These are phyloP conservation scores for Thalassiosira exigua DNA, from an alignment of 352 stramenopile genomes.

Conservation along the genomic window DNA sequence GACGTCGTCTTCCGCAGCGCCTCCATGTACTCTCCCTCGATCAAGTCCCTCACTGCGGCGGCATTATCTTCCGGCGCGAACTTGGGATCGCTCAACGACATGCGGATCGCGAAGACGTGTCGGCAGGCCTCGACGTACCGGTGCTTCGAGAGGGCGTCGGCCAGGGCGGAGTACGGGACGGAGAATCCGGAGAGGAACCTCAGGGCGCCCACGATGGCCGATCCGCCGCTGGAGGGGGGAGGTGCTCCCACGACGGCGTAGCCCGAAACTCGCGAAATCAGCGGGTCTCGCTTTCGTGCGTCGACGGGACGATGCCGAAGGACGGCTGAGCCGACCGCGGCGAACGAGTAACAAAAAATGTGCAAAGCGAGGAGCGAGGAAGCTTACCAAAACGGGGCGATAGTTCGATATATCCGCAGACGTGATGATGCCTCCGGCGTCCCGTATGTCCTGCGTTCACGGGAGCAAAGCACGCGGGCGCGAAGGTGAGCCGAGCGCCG, in stretches of 20 bases:
- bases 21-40: constrained; percentile 69
- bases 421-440: constrained; percentile 73
- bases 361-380: too few relatives aligned
- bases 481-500: too few relatives aligned
- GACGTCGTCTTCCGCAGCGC: constrained; percentile 43
- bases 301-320: not conserved
- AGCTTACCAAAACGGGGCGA: constrained; percentile 42
- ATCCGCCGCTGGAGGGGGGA: constrained; percentile 73
- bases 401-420: constrained; percentile 70
- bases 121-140: constrained; percentile 70
- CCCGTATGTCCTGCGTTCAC: constrained; percentile 67
- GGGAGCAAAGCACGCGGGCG: too few relatives aligned
- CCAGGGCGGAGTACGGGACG: constrained; percentile 46
- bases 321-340: not conserved
- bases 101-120: constrained; percentile 82
- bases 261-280: constrained; percentile 44
- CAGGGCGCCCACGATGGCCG: constrained; percentile 66
- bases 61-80: constrained; percentile 55
- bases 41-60: constrained; percentile 64
- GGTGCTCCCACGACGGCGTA: constrained; percentile 70
- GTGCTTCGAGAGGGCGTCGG: constrained; percentile 75
- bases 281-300: constrained; percentile 27
- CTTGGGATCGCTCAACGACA: constrained; percentile 77
- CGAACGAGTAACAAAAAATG: too few relatives aligned
- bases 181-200: constrained; percentile 67